A percentile compares a stretch with the other conserved stretches of the same genome.
These are phyloP conservation scores for Boletus semigastroideus DNA, from an alignment of 1,284 basidiomycete species.

Conservation along the genomic window DNA sequence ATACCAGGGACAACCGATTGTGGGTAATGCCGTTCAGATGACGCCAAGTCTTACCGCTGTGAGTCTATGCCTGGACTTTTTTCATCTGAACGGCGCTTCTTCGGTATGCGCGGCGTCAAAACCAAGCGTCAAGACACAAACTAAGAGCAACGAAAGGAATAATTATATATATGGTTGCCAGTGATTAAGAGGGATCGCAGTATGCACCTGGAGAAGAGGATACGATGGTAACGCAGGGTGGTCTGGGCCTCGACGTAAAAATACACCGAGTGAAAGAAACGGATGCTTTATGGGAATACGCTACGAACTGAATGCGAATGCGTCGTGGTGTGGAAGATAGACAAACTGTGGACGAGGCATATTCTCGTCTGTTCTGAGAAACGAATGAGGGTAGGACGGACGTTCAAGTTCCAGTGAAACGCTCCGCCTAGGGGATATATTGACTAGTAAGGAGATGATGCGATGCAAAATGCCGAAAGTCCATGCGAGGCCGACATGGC, in stretches of 20 bases:
- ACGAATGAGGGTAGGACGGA: slow-evolving; percentile 18
- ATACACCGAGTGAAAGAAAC: slow-evolving; percentile 21
- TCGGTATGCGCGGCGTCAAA: too few relatives aligned
- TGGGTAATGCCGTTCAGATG: not conserved
- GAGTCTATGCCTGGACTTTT: not conserved
- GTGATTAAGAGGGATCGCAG: slow-evolving; percentile 16
- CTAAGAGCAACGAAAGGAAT: not conserved
- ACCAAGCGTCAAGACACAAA: not conserved
- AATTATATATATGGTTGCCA: slow-evolving; percentile 8
- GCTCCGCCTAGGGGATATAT: slow-evolving; percentile 14
- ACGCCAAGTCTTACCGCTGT: too few relatives aligned
- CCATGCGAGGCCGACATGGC: slow-evolving; percentile 14
- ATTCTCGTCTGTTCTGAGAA: slow-evolving; percentile 11
- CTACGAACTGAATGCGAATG: slow-evolving; percentile 20
- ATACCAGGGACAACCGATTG: not conserved
- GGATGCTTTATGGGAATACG: slow-evolving; percentile 9
- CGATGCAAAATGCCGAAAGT: slow-evolving; percentile 27
- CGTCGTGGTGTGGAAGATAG: not conserved
- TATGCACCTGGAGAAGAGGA: slow-evolving; percentile 14
- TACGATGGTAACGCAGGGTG: slow-evolving; percentile 14
- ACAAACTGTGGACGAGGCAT: slow-evolving; percentile 13
- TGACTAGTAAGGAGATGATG: slow-evolving; percentile 19
- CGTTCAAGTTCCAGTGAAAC: slow-evolving; percentile 32
- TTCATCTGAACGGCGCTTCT: too few relatives aligned
- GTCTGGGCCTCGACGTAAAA: slow-evolving; percentile 17